phyloP scores from a whole-genome alignment of 1,139 yeast genomes.

The Geotrichum cucujoidarum region DNA sequence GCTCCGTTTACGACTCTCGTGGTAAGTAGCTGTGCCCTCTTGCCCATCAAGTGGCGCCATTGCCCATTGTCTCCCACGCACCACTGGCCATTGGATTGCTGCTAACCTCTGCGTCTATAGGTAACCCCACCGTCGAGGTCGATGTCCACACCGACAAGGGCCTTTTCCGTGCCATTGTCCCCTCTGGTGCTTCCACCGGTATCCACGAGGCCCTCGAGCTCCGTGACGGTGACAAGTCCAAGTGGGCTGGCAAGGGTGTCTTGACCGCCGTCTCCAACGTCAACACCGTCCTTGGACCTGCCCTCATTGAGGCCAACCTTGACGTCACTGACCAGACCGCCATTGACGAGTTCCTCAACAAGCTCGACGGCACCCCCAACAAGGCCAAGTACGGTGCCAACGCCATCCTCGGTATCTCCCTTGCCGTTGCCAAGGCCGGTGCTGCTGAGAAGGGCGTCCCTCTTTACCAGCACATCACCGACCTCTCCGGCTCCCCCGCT shows the following conservation, averaged over 20 bases:
- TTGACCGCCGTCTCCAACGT: constrained; percentile 87
- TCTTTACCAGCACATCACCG: constrained; percentile 79
- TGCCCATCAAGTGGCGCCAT: no score
- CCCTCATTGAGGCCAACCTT: constrained; percentile 64
- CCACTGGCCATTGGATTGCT: neutral
- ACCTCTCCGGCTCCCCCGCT: constrained; percentile 57
- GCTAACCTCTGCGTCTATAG: neutral
- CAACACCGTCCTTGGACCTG: constrained; percentile 85
- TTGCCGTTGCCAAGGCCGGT: constrained; percentile 91
- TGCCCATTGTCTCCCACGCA: no score
- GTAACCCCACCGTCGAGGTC: constrained; percentile 93
- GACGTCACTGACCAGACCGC: constrained; percentile 75
- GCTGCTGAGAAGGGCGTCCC: constrained; percentile 88
- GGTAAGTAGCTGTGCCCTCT: constrained; percentile 42
- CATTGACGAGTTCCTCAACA: constrained; percentile 70
- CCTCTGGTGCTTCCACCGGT: constrained; percentile 97
- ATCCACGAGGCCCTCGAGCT: constrained; percentile 91
- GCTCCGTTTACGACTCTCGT: constrained; percentile 95
- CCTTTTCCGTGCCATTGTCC: constrained; percentile 86
- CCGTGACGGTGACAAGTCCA: constrained; percentile 89
- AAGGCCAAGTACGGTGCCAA: constrained; percentile 93
- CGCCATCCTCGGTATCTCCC: constrained; percentile 91
- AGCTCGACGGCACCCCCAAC: constrained; percentile 89
- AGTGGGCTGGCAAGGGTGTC: constrained; percentile 97
- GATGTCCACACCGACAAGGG: constrained; percentile 84